phyloP scores from a whole-genome alignment of 148 eudicot species.

The Agrostemma githago region DNA sequence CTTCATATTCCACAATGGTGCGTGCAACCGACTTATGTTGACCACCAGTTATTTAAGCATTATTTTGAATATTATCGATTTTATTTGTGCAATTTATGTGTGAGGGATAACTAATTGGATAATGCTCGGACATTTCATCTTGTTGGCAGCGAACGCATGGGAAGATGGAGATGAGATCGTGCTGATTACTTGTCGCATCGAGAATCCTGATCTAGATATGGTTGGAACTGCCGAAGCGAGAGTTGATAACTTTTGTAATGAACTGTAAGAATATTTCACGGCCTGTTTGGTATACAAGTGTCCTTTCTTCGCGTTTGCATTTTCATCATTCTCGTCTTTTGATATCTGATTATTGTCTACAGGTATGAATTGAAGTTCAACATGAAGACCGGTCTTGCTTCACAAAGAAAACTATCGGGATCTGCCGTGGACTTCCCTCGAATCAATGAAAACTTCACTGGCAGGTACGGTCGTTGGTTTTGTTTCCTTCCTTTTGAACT shows the following conservation, averaged over 20 bases:
- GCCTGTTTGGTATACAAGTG: background rate
- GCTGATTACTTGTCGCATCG: conserved; percentile 70
- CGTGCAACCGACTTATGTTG: conserved; percentile 19
- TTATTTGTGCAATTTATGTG: background rate
- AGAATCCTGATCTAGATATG: conserved; percentile 81
- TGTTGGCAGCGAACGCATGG: conserved; percentile 77
- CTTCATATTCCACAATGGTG: conserved; percentile 96
- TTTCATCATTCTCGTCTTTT: background rate
- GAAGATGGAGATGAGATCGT: conserved; percentile 98
- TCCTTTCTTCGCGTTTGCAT: background rate
- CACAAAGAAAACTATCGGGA: conserved; percentile 77
- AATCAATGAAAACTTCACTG: conserved; percentile 80
- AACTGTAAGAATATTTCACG: conserved; percentile 56
- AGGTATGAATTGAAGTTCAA: conserved; percentile 98
- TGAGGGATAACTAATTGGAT: background rate
- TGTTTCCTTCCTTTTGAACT: background rate
- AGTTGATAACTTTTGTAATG: conserved; percentile 61
- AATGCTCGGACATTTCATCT: background rate
- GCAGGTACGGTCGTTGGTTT: conserved; percentile 45
- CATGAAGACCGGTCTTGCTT: conserved; percentile 71
- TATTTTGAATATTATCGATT: background rate
- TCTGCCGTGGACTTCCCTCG: conserved; percentile 91
- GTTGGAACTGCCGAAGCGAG: conserved; percentile 49
- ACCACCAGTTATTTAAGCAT: background rate
- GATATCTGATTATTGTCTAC: conserved; percentile 16